These are phyloP conservation scores for Euphorbia peplus DNA, from an alignment of 345 rosid genomes.

Conservation along the genomic window DNA sequence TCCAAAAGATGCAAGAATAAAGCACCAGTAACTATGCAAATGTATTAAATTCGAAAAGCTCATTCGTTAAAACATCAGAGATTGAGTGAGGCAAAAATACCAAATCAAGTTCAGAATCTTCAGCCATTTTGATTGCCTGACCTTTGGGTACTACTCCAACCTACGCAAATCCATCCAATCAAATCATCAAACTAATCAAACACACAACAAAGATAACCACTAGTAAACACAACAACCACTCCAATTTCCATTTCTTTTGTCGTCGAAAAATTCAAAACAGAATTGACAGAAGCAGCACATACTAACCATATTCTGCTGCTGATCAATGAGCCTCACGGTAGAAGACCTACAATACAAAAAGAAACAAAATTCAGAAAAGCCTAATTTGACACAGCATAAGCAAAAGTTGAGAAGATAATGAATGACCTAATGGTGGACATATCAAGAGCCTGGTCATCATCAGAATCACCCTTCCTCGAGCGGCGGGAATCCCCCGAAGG, in stretches of 20 bases:
- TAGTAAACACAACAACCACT: constrained; percentile 3
- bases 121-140: constrained; percentile 81
- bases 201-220: neutral
- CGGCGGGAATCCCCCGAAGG: constrained; percentile 39
- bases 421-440: constrained; percentile 55
- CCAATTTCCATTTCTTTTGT: neutral
- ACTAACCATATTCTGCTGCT: constrained; percentile 78
- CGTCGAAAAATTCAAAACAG: neutral
- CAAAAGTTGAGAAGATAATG: too few species aligned
- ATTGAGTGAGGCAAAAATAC: constrained; percentile 32
- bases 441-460: constrained; percentile 63
- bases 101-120: constrained; percentile 83
- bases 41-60: neutral
- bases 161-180: constrained; percentile 34
- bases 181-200: neutral
- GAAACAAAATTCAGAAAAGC: neutral
- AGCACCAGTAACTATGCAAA: neutral
- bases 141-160: constrained; percentile 73
- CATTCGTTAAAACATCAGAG: neutral
- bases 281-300: too few species aligned
- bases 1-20: neutral
- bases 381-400: neutral
- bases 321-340: constrained; percentile 76
- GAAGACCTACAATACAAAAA: constrained; percentile 46
- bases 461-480: constrained; percentile 44